Evolutionary conservation across 2,329 filamentous ascomycete genomes (phyloP).

Genomic region (Chaetomium sp.): DNA sequence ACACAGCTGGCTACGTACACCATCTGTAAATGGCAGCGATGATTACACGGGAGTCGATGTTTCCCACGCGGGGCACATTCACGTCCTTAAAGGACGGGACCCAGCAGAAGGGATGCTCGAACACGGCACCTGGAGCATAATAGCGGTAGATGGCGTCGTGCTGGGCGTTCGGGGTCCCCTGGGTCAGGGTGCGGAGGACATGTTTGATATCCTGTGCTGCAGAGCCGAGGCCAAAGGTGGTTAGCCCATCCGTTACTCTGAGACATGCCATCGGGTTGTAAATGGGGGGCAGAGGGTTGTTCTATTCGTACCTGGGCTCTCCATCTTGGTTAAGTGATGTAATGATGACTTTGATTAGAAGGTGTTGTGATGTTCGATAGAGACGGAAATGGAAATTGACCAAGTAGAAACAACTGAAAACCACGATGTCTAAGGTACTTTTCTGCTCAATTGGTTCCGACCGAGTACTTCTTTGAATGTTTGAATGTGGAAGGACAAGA

Average conservation of each 20-base stretch:
- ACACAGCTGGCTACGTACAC: conserved; percentile 39
- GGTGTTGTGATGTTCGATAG: not conserved
- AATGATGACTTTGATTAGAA: not conserved
- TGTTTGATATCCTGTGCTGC: conserved; percentile 60
- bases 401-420: not conserved
- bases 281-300: not conserved
- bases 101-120: conserved; percentile 77
- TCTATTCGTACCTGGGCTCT: conserved; percentile 46
- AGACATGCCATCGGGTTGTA: not conserved
- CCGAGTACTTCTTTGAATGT: not conserved
- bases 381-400: conserved; percentile 1
- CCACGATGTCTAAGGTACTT: not conserved
- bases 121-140: conserved; percentile 71
- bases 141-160: conserved; percentile 66
- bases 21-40: conserved; percentile 73
- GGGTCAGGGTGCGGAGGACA: conserved; percentile 69
- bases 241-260: not conserved
- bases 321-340: conserved; percentile 38
- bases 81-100: conserved; percentile 58
- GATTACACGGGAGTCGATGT: conserved; percentile 64
- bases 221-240: not conserved
- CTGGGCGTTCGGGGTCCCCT: conserved; percentile 68
- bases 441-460: not conserved
- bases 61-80: conserved; percentile 45
- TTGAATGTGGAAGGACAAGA: not conserved